Conservation (phyloP, 1,139 yeast genomes). For the Kodamaea anthophila region DNA sequence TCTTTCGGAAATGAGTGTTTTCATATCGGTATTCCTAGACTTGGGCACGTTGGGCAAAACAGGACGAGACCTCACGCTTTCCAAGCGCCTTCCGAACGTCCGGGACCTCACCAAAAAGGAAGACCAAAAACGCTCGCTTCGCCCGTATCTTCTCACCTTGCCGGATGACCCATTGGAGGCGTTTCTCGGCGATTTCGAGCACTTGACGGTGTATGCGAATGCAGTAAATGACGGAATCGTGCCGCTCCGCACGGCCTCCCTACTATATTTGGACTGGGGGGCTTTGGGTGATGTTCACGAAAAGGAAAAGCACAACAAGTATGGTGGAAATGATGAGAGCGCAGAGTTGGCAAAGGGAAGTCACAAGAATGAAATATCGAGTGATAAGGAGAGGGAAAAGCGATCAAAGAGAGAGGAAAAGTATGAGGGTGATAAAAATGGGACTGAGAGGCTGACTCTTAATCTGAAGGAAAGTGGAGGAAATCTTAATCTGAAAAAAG, state of each 20-base stretch:
- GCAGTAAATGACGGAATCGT: conserved; percentile 24
- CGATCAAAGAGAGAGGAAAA: no score
- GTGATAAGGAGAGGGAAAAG: no score
- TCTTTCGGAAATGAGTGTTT: conserved; percentile 19
- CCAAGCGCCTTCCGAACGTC: conserved; percentile 15
- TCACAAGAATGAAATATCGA: no score
- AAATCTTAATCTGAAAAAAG: no score
- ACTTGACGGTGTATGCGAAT: conserved; percentile 21
- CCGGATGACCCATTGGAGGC: conserved; percentile 22
- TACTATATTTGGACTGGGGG: conserved; percentile 20
- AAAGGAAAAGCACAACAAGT: conserved; percentile 8
- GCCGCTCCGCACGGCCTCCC: conserved; percentile 20
- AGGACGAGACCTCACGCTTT: conserved; percentile 22
- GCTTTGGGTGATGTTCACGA: conserved; percentile 29
- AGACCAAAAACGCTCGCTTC: conserved; percentile 10
- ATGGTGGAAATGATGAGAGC: conserved; percentile 5
- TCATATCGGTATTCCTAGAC: conserved; percentile 21
- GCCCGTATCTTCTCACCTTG: conserved; percentile 17
- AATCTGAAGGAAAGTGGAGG: no score
- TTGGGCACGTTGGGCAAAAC: conserved; percentile 23
- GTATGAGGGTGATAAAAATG: no score
- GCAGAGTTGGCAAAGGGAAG: conserved; percentile 1
- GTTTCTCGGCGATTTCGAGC: conserved; percentile 14
- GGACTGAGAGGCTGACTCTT: no score
- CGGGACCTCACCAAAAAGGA: no score